Percentiles rank a stretch among this genome's conserved stretches.
Conservation (phyloP, 2,329 filamentous ascomycete genomes). For the Esteya vermicola region DNA sequence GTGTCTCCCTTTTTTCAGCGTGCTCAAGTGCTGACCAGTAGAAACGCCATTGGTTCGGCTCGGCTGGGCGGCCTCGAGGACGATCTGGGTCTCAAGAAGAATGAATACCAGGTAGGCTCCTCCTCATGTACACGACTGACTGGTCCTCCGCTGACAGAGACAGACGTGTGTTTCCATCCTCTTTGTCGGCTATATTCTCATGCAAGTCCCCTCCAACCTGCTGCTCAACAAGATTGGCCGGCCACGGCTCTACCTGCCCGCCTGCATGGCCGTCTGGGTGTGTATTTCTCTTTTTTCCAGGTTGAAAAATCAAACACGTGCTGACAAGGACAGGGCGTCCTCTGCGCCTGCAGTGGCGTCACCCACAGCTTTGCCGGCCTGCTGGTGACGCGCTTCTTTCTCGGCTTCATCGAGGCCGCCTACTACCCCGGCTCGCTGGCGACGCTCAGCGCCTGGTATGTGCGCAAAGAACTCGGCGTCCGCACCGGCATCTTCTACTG, state of each 20-base stretch:
- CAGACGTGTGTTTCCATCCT: conserved; percentile 11
- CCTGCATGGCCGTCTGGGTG: conserved; percentile 18
- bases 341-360: conserved; percentile 15
- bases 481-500: conserved; percentile 41
- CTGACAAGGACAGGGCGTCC: conserved; percentile 6
- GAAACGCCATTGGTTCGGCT: conserved; percentile 43
- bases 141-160: neutral
- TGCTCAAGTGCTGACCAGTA: conserved; percentile 8
- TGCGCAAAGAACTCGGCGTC: conserved; percentile 44
- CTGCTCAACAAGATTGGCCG: conserved; percentile 14
- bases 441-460: conserved; percentile 46
- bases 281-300: no score
- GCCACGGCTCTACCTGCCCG: conserved; percentile 19
- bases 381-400: conserved; percentile 19
- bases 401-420: conserved; percentile 22
- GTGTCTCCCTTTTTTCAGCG: neutral
- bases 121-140: neutral
- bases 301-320: no score
- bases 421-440: conserved; percentile 24
- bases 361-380: conserved; percentile 16
- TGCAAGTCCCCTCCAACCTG: conserved; percentile 14
- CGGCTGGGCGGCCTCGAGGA: conserved; percentile 31
- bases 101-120: conserved; percentile 20
- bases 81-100: conserved; percentile 17
- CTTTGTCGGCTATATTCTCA: conserved; percentile 15